Evolutionary conservation across 192 early-diverging fungal species (phyloP), one percentile per base, ranked within the genome.

Genomic region (Gamsiella multidivaricata): DNA sequence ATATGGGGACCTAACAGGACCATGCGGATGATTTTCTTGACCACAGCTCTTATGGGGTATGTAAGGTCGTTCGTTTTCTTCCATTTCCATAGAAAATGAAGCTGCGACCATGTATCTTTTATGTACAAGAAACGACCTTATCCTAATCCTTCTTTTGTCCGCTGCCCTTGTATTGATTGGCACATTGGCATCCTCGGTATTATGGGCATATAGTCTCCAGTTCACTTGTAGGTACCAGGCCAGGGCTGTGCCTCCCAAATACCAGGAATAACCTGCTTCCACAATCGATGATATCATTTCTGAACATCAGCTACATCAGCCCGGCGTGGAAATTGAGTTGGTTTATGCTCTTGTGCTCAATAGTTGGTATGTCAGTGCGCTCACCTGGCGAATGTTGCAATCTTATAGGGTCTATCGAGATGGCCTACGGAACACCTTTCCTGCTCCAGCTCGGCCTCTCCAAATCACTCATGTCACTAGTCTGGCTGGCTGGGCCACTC

Each of bases 401-500:
- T 45, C 23, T 54, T 26, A 25, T 66, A 92, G 91, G 92, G 92
- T 86, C 88, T 9, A 87, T 94, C 8, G 91, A 94, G 69, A 83
- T 93, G 69, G 91, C 88, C 1, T 93, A 89, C 71, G 86, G 86
- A 9, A 94, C 97, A 20, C 94, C 93, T 18, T 95, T 95, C 66
- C 80, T 99, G 51, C 85, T 93, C 32, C 88, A 91, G 1, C 86
- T 99, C 20, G 94, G 92, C 0, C 70, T 99, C 47, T 85, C 91
- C 20, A 92, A 93, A 76, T 86, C 94, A 14, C 81, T 92, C 36
- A 90, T 92, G 61, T 94, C 95, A 39, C 81, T 98, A 33, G 97
- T 99, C 11, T 99, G 97, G 97, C 84, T 99, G 55, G 95, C 95
- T 3, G 94, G 94, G 8, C 94, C 94, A 39, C 79, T 95, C n/a